Percentiles rank a stretch among this genome's conserved stretches.
Evolutionary conservation across 352 stramenopile species (phyloP).

Genomic region (Globisporangium cylindrosporum): DNA sequence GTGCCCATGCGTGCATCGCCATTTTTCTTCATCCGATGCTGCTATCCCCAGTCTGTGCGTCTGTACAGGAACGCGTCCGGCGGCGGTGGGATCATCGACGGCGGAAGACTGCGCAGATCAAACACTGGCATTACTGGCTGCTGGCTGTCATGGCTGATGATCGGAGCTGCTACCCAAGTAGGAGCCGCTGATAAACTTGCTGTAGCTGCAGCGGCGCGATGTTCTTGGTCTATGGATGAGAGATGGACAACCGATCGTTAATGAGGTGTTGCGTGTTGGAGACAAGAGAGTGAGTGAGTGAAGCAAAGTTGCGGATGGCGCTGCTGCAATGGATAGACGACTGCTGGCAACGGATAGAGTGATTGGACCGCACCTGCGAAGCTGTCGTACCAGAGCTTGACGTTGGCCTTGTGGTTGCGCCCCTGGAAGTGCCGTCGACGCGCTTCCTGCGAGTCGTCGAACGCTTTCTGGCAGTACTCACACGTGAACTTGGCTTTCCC

Average conservation of each 20-base stretch:
- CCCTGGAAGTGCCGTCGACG: conserved; percentile 61
- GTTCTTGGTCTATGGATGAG: conserved; percentile 36
- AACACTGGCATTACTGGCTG: conserved; percentile 1
- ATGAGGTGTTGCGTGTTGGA: not conserved
- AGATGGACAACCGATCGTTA: not conserved
- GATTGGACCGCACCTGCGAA: conserved; percentile 42
- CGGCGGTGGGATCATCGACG: conserved; percentile 69
- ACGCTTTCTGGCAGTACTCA: conserved; percentile 81
- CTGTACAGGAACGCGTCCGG: conserved; percentile 44
- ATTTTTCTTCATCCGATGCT: not conserved
- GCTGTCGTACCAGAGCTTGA: conserved; percentile 85
- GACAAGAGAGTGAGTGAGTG: not conserved
- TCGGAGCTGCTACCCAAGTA: not conserved
- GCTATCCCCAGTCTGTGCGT: conserved; percentile 55
- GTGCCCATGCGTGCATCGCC: not conserved
- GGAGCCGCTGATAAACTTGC: not conserved
- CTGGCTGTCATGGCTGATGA: not conserved
- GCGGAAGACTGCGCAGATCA: conserved; percentile 39
- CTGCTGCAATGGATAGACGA: not conserved
- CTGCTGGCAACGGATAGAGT: too few species aligned
- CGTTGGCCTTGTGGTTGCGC: conserved; percentile 76
- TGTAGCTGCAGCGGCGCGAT: conserved; percentile 13
- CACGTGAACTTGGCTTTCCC: conserved; percentile 56
- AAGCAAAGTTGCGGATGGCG: not conserved
- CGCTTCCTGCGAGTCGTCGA: conserved; percentile 74